Percentiles rank a stretch among this genome's conserved stretches.
Conservation (phyloP, 257 asterid species). For the Gardenia jasminoides region DNA sequence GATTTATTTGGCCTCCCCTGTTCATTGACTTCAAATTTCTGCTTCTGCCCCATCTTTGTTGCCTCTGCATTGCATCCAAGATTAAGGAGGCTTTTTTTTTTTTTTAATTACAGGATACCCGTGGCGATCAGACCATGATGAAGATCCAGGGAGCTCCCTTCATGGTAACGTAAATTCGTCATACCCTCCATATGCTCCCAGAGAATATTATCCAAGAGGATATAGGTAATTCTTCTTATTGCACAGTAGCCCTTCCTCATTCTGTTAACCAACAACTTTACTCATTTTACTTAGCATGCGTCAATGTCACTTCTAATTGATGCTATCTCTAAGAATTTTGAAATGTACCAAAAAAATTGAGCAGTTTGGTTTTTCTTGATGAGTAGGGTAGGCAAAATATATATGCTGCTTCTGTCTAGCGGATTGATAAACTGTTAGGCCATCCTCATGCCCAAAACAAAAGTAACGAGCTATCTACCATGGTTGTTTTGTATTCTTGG, state of each 20-base stretch:
- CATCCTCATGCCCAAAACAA: background rate
- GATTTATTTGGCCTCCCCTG: background rate
- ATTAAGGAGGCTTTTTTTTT: constrained; percentile 2
- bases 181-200: constrained; percentile 53
- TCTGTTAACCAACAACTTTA: background rate
- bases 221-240: constrained; percentile 44
- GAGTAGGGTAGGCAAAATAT: background rate
- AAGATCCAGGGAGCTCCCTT: constrained; percentile 50
- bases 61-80: constrained; percentile 3
- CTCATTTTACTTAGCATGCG: background rate
- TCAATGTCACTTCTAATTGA: background rate
- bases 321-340: background rate
- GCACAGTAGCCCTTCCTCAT: constrained; percentile 1
- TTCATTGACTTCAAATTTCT: background rate
- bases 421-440: background rate
- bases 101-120: constrained; percentile 47
- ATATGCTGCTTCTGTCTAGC: background rate
- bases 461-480: background rate
- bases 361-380: background rate
- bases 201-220: constrained; percentile 53
- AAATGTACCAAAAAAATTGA: background rate
- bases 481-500: background rate
- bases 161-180: constrained; percentile 49
- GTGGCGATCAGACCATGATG: constrained; percentile 52
- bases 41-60: background rate